Evolutionary conservation across 2,329 filamentous ascomycete genomes (phyloP), one percentile per base, ranked within the genome.

Genomic region (Emergomyces orientalis): DNA sequence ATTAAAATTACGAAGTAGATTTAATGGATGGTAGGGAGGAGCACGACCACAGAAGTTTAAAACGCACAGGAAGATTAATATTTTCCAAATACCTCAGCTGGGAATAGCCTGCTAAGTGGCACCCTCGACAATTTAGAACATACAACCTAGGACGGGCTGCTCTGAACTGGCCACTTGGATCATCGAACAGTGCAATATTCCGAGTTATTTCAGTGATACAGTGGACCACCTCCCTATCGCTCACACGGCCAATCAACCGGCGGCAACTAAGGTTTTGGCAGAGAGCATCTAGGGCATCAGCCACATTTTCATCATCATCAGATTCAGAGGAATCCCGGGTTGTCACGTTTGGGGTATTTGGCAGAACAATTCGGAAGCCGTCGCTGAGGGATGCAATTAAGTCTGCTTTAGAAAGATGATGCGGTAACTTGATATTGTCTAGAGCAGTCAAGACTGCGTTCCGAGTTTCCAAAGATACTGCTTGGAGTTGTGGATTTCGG

Each of bases 231-330:
- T 76, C 75, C 56, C 71, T 66, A 66, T 78, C 76, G 62, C 76
- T 78, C n/a, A 75, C 68, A n/a, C 76, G 72, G 59, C 75, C 71
- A 39, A 76, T 66, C 1, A 74, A 63, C 63, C 76, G 74, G 17
- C 76, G 70, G 34, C 75, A 70, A 34, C 60, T 69, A 7, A 78
- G 69, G 52, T 68, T 73, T 17, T 67, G 62, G 55, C 72, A 73
- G 37, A 78, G 68, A 6, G 67, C 63, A 67, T 77, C 73, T 43
- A 78, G 65, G 0, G 75, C 75, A 63, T 77, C 75, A 54, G 74
- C 68, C 49, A 74, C 73, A 37, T 66, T 69, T 51, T 76, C 75
- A 62, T 77, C 73, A 17, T 65, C 64, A 9, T 69, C 64, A 1
- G 66, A 63, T 25, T 70, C 71, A 5, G 67, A 61, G 3, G 69